Evolutionary conservation across 352 stramenopile genomes (phyloP).

Genomic region (Globisporangium alternatum): DNA sequence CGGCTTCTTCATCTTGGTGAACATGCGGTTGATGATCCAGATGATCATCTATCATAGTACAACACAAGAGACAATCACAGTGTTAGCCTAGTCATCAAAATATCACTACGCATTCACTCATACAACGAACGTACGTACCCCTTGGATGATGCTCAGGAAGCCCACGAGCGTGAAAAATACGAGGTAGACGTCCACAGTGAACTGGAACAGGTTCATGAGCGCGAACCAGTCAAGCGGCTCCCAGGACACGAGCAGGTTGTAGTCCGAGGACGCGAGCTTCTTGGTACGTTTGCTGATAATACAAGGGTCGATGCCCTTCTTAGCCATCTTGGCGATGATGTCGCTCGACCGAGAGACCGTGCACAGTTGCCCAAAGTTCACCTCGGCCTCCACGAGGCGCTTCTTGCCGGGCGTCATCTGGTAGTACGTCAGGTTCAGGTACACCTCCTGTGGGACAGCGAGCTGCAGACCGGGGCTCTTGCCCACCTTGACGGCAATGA

Average conservation of each 20-base stretch:
- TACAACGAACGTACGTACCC: conserved; percentile 35
- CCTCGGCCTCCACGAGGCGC: conserved; percentile 50
- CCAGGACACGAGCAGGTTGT: conserved; percentile 89
- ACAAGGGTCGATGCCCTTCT: conserved; percentile 65
- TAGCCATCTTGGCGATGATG: conserved; percentile 63
- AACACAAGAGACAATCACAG: background rate
- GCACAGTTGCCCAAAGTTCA: conserved; percentile 79
- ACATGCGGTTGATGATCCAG: conserved; percentile 92
- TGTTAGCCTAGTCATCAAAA: background rate
- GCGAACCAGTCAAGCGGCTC: conserved; percentile 91
- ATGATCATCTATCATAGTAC: conserved; percentile 63
- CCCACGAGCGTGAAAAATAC: conserved; percentile 93
- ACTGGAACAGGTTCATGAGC: conserved; percentile 96
- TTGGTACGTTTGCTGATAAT: conserved; percentile 64
- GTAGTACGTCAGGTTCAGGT: conserved; percentile 79
- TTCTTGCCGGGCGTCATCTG: conserved; percentile 65
- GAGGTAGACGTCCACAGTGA: conserved; percentile 92
- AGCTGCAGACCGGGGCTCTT: conserved; percentile 37
- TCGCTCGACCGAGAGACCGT: conserved; percentile 59
- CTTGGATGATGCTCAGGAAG: conserved; percentile 83
- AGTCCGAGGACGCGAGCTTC: conserved; percentile 61
- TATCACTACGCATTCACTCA: conserved; percentile 4
- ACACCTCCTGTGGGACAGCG: conserved; percentile 64
- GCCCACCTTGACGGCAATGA: conserved; percentile 74
- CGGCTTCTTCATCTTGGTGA: conserved; percentile 95